A percentile compares a stretch with the other conserved stretches of the same genome.
These are phyloP conservation scores for Hypomyces perniciosus DNA, from an alignment of 2,329 filamentous ascomycete species.

Conservation along the genomic window DNA sequence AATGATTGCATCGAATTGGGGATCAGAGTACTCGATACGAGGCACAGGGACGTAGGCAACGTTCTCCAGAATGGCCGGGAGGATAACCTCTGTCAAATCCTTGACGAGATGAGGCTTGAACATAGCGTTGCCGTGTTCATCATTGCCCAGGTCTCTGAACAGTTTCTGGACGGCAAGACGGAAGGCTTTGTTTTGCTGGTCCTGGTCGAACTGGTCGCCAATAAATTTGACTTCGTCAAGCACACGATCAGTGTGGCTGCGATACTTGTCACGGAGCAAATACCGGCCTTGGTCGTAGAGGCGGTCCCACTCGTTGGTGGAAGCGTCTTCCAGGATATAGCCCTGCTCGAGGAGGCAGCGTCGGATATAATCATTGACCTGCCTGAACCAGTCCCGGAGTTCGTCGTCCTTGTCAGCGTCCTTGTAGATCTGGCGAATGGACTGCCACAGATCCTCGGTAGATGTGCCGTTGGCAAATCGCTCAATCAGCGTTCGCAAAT, in stretches of 20 bases:
- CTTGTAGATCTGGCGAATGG: slow-evolving; percentile 77
- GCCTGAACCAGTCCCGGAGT: slow-evolving; percentile 83
- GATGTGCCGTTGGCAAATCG: slow-evolving; percentile 95
- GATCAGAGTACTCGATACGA: slow-evolving; percentile 86
- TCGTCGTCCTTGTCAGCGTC: slow-evolving; percentile 84
- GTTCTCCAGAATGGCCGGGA: slow-evolving; percentile 77
- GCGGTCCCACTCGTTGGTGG: slow-evolving; percentile 74
- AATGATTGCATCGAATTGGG: slow-evolving; percentile 76
- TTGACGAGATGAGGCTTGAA: slow-evolving; percentile 94
- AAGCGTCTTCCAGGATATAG: slow-evolving; percentile 77
- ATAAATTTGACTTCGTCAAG: slow-evolving; percentile 89
- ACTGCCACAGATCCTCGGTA: slow-evolving; percentile 74
- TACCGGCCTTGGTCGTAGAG: slow-evolving; percentile 82
- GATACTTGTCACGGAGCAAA: slow-evolving; percentile 84
- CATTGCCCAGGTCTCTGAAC: slow-evolving; percentile 81
- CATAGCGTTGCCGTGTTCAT: slow-evolving; percentile 71
- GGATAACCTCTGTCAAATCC: slow-evolving; percentile 79
- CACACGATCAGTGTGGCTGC: slow-evolving; percentile 75
- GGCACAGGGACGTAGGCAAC: slow-evolving; percentile 88
- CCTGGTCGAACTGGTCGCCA: slow-evolving; percentile 80
- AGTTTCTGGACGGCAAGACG: slow-evolving; percentile 70
- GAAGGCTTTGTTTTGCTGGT: slow-evolving; percentile 80
- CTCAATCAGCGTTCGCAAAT: slow-evolving; percentile 78
- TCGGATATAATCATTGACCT: slow-evolving; percentile 70
- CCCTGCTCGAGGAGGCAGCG: slow-evolving; percentile 83